Evolutionary conservation across 2,329 filamentous ascomycete genomes (phyloP), one percentile per base, ranked within the genome.

Genomic region (Verticillium tricorpus): DNA sequence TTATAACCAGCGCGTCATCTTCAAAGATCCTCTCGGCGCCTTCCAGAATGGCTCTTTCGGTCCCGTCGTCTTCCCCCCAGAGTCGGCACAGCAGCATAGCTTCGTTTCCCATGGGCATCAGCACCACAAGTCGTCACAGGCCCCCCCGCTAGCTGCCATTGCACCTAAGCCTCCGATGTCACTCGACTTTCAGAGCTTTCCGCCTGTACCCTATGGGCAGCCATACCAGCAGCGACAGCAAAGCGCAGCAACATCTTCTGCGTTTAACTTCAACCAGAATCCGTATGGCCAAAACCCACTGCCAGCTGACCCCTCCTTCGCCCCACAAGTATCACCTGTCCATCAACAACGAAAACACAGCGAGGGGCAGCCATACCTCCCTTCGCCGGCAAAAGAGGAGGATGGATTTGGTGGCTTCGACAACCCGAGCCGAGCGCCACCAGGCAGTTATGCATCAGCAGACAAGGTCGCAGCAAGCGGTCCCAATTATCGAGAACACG

Each of bases 1-100:
- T 60, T 95, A 95, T 73, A 92, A 87, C 67, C 89, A 92, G 73
- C 85, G 89, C 56, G 87, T 95, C 60, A 82, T 92, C 63, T 95
- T 94, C 81, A 94, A 92, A 72, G 84, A 91, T 58, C 88, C 88
- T 5, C 77, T 89, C 62, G 85, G 86, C 59, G 80, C 85, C 40
- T 86, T 81, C 65, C 77, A 84, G 68, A 78, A 80, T 68, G 76
- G 76, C 56, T 78, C 80, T 56, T 76, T 74, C 68, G 77, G 73
- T 52, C 78, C 73, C 61, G 79, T 81, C 19, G 70, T 77, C 35
- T 84, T 81, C 65, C 74, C 78, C 71, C 70, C 72, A 5, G 77
- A 78, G 31, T 77, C 77, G 35, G 77, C 82, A 22, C 80, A 75
- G 60, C 78, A 79, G 14, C 74, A 80, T 56, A 78, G 79, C 54